Base-by-base conservation (phyloP, 202 grass and related monocot species). In the Dendrocalamus latiflorus region DNA sequence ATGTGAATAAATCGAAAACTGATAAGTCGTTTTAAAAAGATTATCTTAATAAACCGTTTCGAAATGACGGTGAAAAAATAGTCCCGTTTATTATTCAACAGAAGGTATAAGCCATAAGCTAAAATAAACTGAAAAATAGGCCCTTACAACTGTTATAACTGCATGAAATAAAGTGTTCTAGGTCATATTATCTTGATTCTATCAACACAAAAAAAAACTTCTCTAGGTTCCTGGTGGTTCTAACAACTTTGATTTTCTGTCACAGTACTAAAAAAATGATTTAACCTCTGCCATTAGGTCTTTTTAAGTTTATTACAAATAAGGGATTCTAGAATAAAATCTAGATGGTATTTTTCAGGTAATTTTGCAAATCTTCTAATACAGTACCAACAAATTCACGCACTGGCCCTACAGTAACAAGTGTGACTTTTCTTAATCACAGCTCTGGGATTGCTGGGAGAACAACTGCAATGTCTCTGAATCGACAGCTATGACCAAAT, bases 391-490 rank as follows among this genome's bases (percentile, higher is more conserved):
- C 42, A 45, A 25, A 26, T 69, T 3, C 12, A 28, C 15, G 24
- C 10, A 6, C 21, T 60, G 12, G 55, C 1, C 0, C 66, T 30
- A 30, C 9, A 13, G 33, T 39, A 12, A 9, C 54, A n/a, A 18
- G 21, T 25, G n/a, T n/a, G n/a, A n/a, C n/a, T n/a, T n/a, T n/a
- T n/a, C n/a, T 1, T 77, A 26, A 76, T 38, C 28, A 59, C 14
- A 37, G 20, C 20, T 17, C 7, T 65, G 53, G 5, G 48, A 74
- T 84, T 72, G 65, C 24, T 43, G n/a, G 45, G 34, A 39, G n/a
- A 74, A 41, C 68, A 75, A 33, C 51, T 53, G 38, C 61, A 75
- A 74, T 42, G 63, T 72, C 68, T 74, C 59, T 77, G 75, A 62
- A 57, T 65, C 22, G 18, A 73, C 77, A 53, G 33, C 54, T 57